Base-by-base conservation (phyloP, 768 basidiomycete genomes). In the Suillus ampliporus region DNA sequence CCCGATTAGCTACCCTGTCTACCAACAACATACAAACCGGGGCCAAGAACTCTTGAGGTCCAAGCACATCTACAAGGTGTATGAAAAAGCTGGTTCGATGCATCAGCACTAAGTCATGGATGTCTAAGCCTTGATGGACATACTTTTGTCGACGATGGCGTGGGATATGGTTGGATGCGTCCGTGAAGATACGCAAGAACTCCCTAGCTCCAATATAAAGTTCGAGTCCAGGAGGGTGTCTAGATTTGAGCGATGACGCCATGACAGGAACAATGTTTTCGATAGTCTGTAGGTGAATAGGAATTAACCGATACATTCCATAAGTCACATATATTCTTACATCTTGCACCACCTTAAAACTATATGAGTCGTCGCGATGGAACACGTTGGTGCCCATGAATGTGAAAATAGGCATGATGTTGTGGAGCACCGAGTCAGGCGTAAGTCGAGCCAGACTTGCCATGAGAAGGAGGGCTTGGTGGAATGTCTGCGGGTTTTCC, bases 311-410 rank as follows among this genome's bases (percentile, higher is more conserved):
- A 48, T 8, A 15, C 54, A 57, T 14, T 26, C 28, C 23, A 58
- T 13, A 5, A 14, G 53, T n/a, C 11, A 56, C 44, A 13, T 23
- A 14, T 5, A 23, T 3, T 54, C 78, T 48, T 59, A 94, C 95
- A 83, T 91, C 92, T 73, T 98, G 95, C 2, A 99, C 93, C 10
- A 99, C 95, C 41, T 88, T 87, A 81, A 97, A 97, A 71, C 92
- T 96, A 77, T 97, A 96, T 0, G 91, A 86, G 72, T 99, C 97
- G 67, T 99, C 97, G 52, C 95, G 86, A 71, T 97, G 97, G 80
- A 98, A 93, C 19, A 98, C 89, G 65, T 94, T 96, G n/a, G 96
- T 94, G 21, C 97, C 97, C 94, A 99, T 98, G 78, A 98, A 99
- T 0, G 96, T 98, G 80, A 99, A 99, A 50, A 99, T 89, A 4